These are phyloP conservation scores for Mucor plumbeus DNA, from an alignment of 371 early-diverging fungal species.

Conservation along the genomic window DNA sequence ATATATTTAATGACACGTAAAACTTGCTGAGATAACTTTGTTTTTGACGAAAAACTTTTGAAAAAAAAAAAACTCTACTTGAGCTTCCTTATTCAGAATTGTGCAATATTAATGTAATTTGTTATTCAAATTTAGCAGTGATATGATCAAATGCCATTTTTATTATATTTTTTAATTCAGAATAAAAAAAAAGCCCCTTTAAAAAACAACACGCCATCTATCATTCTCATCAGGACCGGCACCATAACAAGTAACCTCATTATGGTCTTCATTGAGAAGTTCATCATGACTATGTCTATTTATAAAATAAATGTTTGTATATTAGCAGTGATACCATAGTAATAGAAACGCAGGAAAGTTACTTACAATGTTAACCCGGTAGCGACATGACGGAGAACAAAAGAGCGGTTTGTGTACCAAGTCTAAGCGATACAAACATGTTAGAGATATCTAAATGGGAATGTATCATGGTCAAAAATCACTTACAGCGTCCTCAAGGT, in stretches of 20 bases:
- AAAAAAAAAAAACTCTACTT: background rate
- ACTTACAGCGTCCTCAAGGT: slow-evolving; percentile 35
- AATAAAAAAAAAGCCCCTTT: background rate
- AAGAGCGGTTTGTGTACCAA: slow-evolving; percentile 55
- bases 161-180: background rate
- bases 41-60: background rate
- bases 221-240: slow-evolving; percentile 61
- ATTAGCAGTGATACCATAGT: background rate
- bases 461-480: background rate
- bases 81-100: background rate
- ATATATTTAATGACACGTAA: too few relatives aligned
- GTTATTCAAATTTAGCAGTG: background rate
- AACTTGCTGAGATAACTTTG: background rate
- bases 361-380: slow-evolving; percentile 58
- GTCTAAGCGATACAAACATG: slow-evolving; percentile 29
- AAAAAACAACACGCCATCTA: slow-evolving; percentile 55
- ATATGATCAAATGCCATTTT: background rate
- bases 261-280: slow-evolving; percentile 39
- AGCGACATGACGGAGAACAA: slow-evolving; percentile 54
- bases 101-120: background rate
- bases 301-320: background rate
- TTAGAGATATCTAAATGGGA: background rate
- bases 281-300: slow-evolving; percentile 54
- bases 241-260: slow-evolving; percentile 60
- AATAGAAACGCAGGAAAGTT: background rate